Evolutionary conservation across 2,329 filamentous ascomycete genomes (phyloP), one percentile per base, ranked within the genome.

Genomic region (Clonostachys solani): DNA sequence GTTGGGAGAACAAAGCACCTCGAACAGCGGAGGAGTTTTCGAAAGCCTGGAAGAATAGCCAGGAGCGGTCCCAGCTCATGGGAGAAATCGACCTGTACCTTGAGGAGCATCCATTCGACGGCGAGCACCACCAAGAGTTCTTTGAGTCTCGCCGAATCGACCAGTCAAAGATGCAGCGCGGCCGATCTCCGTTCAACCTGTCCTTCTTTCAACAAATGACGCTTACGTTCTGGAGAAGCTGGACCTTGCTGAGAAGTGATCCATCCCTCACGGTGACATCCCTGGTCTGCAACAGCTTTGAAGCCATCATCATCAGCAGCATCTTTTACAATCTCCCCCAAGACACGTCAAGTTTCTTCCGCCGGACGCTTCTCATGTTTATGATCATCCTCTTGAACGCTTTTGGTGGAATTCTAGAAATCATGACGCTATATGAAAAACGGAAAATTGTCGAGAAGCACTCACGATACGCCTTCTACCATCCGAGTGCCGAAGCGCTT

Each of bases 311-410:
- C 49, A 66, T 77, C 47, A 72, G 73, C 43, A 72, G 66, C 19
- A 64, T 78, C 43, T 79, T 74, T 56, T 80, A 63, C 53, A 68
- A 70, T n/a, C 63, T 69, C 2, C 65, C 67, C 0, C 45, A 62
- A 7, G 65, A 63, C 15, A 71, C 73, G 0, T 58, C 56, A 5
- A 67, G 65, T 5, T 75, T 78, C 51, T 70, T 68, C 47, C 58
- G 66, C 4, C 68, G 69, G 23, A 71, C 69, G 13, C 65, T 68
- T 4, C 60, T 74, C 10, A 54, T 78, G 2, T 80, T 80, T 60
- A 68, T 78, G 47, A 68, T 71, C 6, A 60, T 77, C 34, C 56
- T 79, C 7, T 63, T 76, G 49, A 78, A 77, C 51, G 73, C 73
- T n/a, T 64, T 78, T 12, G 47, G 50, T 13, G 52, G 55, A 34